phyloP scores from a whole-genome alignment of 2,329 filamentous ascomycete species.

The Aureobasidium melanogenum region DNA sequence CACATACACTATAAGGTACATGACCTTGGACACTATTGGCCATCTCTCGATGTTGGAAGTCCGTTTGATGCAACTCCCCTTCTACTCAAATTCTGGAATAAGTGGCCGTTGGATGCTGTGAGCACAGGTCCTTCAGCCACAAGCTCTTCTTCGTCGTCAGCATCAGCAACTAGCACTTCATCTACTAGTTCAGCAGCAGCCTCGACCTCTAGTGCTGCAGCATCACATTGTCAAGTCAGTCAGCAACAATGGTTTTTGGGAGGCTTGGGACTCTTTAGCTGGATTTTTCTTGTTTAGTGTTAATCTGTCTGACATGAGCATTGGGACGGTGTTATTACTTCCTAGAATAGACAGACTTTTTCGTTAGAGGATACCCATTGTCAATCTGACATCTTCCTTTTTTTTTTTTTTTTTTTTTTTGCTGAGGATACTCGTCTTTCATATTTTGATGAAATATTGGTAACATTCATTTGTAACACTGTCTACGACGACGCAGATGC shows the following conservation, averaged over 20 bases:
- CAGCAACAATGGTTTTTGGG: not conserved
- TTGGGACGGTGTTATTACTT: not conserved
- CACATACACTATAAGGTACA: slow-evolving; percentile 32
- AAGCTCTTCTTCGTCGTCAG: not conserved
- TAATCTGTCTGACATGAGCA: not conserved
- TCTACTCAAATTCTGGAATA: slow-evolving; percentile 19
- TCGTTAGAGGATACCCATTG: not conserved
- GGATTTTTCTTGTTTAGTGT: not conserved
- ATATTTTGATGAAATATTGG: too few relatives aligned
- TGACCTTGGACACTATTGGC: slow-evolving; percentile 34
- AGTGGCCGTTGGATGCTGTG: slow-evolving; percentile 15
- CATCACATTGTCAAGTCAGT: not conserved
- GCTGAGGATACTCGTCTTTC: too few relatives aligned
- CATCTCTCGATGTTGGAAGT: slow-evolving; percentile 19
- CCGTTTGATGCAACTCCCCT: slow-evolving; percentile 17
- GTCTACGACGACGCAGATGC: not conserved
- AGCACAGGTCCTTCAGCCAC: not conserved
- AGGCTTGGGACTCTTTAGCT: not conserved
- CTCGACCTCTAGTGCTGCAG: not conserved
- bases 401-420: too few relatives aligned
- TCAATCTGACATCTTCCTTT: too few relatives aligned
- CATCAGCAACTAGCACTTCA: not conserved
- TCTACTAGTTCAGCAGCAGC: not conserved
- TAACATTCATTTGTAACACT: not conserved
- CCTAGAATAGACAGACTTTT: not conserved